Percentiles rank a stretch among this genome's conserved stretches.
Conservation (phyloP, 2,329 filamentous ascomycete genomes). For the Colletotrichum sp. region DNA sequence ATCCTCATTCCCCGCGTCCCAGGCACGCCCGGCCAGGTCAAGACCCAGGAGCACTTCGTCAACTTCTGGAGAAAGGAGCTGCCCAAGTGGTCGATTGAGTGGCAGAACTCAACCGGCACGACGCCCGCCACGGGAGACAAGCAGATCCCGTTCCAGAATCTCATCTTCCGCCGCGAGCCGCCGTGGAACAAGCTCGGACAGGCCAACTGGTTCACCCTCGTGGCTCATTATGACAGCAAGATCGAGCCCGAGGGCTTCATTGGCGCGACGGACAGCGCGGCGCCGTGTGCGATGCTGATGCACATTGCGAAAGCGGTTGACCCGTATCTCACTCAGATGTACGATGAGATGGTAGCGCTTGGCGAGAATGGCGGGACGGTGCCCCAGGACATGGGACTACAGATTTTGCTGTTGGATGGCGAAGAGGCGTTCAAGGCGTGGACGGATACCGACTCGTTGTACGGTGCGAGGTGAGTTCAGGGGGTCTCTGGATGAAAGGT, state of each 20-base stretch:
- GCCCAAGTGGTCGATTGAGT: constrained; percentile 72
- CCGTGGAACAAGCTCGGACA: constrained; percentile 75
- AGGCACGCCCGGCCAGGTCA: constrained; percentile 70
- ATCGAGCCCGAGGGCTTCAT: constrained; percentile 76
- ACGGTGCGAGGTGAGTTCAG: constrained; percentile 68
- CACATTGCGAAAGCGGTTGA: constrained; percentile 77
- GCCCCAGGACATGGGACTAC: constrained; percentile 75
- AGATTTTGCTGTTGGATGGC: constrained; percentile 81
- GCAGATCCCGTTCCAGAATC: constrained; percentile 75
- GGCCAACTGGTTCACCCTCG: constrained; percentile 75
- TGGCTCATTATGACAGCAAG: constrained; percentile 86
- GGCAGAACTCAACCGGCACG: constrained; percentile 76
- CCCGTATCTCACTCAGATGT: constrained; percentile 73
- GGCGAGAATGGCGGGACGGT: constrained; percentile 53
- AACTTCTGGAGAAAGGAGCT: constrained; percentile 71
- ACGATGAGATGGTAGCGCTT: constrained; percentile 69
- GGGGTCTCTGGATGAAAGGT: background rate
- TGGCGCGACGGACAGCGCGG: constrained; percentile 84
- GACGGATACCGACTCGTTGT: constrained; percentile 76
- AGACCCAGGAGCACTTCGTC: constrained; percentile 74
- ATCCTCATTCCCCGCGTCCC: constrained; percentile 78
- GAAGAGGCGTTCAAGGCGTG: constrained; percentile 80
- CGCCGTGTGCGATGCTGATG: constrained; percentile 84
- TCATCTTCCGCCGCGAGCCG: constrained; percentile 79
- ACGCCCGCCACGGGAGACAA: constrained; percentile 69